Evolutionary conservation across 2,329 filamentous ascomycete genomes (phyloP), one percentile per base, ranked within the genome.

Genomic region (Laburnicola sp.): DNA sequence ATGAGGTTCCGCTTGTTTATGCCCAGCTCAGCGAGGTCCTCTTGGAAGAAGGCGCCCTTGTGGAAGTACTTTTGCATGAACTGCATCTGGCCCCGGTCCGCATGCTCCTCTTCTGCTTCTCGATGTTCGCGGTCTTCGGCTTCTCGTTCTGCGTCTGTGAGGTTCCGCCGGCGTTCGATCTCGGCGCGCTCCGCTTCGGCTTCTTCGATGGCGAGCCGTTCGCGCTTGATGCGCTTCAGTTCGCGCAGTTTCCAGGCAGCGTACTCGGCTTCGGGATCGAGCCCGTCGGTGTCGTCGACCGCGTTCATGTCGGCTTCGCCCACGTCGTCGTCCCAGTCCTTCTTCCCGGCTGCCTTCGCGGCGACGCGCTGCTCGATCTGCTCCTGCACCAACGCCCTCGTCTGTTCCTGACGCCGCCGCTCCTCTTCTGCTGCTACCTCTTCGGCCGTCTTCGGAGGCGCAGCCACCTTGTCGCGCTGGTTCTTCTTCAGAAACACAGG

Each of bases 51-150:
- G 11, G 94, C 94, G 42, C 94, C 94, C 76, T 92, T 93, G 80
- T 99, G 94, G 74, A 90, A 92, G 76, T 97, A 99, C 70, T 92
- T 91, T 69, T 97, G 92, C 88, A 97, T 90, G 72, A 86, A 97
- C 2, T 83, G 83, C 80, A 94, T 90, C 74, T 93, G 88, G 46
- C 91, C 91, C 54, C 87, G 86, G 44, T 79, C 54, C 63, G 89
- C 89, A 23, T 79, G 77, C 57, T 96, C 91, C 56, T 88, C 88
- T 87, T 85, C 74, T 97, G 93, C 59, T 81, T 80, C 1, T 86
- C 86, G 16, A 71, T 85, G 89, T 44, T 82, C 88, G 37, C 86
- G 83, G 72, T 99, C 94, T 71, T 99, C 94, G 51, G 85, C 86
- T 51, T 86, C 85, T 41, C 94, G 84, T 74, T 97, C 92, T 63